Base-by-base conservation (phyloP, 2,329 filamentous ascomycete genomes). In the Parascedosporium putredinis region DNA sequence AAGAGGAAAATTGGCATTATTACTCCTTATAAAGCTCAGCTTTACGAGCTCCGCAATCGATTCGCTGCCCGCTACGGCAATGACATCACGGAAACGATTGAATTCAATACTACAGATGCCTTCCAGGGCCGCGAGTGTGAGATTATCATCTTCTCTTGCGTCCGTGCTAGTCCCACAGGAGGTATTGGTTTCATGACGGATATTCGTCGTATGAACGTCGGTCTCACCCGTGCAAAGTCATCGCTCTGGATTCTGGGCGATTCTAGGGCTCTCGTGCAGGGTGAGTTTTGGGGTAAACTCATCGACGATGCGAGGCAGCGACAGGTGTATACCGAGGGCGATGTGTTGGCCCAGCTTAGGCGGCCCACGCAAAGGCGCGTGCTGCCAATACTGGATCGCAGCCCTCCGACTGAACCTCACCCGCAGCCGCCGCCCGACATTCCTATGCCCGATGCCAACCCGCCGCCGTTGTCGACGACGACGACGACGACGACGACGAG, bases 191-290 rank as follows among this genome's bases (percentile, higher is more conserved):
- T 98, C 79, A 84, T 98, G 78, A 86, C 88, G 50, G 93, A 98
- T 64, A 95, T 98, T 61, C 83, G 93, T 52, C 91, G 93, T 75
- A 97, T 98, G 94, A 98, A 98, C 66, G 93, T 98, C 60, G 93
- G 93, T 70, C 74, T 98, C 53, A 98, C 93, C 20, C 85, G 93
- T 73, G 94, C 93, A 4, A 96, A 95, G 66, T 95, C 88, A 8
- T 96, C 91, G 29, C 76, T 98, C 8, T 98, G 91, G 87, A 91
- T 98, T 51, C 76, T 98, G 23, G 93, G 93, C 56, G 94, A 97
- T 65, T 93, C 93, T 0, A 77, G 84, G 51, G 88, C 90, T 29
- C 75, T 98, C 48, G 73, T 84, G 22, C 86, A 94, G 61, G 93
- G 93, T 53, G 81, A 93, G 60, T 96, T 88, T 66, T 98, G 94